These are phyloP conservation scores for Nymphaea thermarum DNA, from an alignment of 164 flowering plant species.

Conservation along the genomic window DNA sequence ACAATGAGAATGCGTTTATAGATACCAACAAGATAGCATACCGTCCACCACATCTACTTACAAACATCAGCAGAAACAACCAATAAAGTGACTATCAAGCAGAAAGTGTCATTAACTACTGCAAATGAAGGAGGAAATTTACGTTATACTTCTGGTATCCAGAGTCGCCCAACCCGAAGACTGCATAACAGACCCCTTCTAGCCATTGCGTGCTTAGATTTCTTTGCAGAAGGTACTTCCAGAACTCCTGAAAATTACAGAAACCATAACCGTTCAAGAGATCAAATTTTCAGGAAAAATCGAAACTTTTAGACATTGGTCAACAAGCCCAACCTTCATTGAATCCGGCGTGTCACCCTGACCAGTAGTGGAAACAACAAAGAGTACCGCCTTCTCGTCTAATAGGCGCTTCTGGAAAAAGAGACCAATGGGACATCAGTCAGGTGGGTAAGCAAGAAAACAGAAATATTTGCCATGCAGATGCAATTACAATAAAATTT, in stretches of 20 bases:
- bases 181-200: constrained; percentile 62
- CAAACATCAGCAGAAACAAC: too few species aligned
- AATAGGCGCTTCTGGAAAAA: constrained; percentile 36
- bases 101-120: too few species aligned
- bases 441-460: too few species aligned
- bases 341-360: constrained; percentile 86
- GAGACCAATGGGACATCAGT: background rate
- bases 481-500: background rate
- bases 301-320: background rate
- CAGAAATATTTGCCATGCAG: background rate
- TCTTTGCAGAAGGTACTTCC: constrained; percentile 78
- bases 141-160: constrained; percentile 93
- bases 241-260: constrained; percentile 43
- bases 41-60: too few species aligned
- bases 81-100: too few species aligned
- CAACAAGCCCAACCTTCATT: constrained; percentile 53
- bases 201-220: constrained; percentile 54
- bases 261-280: background rate
- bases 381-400: constrained; percentile 37
- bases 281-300: background rate
- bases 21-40: too few species aligned
- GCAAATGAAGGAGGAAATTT: constrained; percentile 9
- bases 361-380: constrained; percentile 93
- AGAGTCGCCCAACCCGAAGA: constrained; percentile 97
- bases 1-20: too few species aligned